Percentiles rank a stretch among this genome's conserved stretches.
phyloP scores from a whole-genome alignment of 2,329 filamentous ascomycete genomes.

The Fusarium succisae region DNA sequence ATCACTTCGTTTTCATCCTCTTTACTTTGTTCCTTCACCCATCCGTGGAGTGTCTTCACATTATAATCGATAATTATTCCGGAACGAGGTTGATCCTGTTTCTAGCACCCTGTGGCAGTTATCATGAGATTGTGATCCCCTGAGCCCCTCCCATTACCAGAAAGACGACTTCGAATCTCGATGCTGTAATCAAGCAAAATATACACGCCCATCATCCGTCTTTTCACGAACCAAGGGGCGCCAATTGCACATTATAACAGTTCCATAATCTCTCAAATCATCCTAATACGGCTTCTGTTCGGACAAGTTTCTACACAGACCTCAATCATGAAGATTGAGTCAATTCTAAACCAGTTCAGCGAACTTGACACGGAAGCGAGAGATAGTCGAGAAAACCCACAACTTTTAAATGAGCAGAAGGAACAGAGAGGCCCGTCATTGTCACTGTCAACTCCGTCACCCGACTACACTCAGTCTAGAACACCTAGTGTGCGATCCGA shows the following conservation, averaged over 20 bases:
- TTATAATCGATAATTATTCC: constrained; percentile 39
- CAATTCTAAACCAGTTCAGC: constrained; percentile 37
- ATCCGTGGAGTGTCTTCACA: constrained; percentile 11
- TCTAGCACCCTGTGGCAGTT: constrained; percentile 14
- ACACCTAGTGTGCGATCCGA: constrained; percentile 34
- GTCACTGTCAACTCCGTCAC: constrained; percentile 48
- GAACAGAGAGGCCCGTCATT: constrained; percentile 21
- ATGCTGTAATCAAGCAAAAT: constrained; percentile 19
- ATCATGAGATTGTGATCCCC: constrained; percentile 28
- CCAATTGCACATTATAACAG: neutral
- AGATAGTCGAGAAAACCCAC: constrained; percentile 11
- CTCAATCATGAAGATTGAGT: constrained; percentile 33
- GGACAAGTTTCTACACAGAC: neutral
- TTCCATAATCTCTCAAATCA: constrained; percentile 2
- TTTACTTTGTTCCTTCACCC: constrained; percentile 4
- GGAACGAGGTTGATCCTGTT: constrained; percentile 28
- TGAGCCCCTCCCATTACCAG: constrained; percentile 19
- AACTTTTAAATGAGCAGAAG: constrained; percentile 2
- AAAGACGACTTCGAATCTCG: constrained; percentile 19
- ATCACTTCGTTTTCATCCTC: constrained; percentile 18
- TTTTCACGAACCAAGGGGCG: neutral
- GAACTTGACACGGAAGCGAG: constrained; percentile 22
- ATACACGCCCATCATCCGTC: constrained; percentile 16
- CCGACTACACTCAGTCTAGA: constrained; percentile 43
- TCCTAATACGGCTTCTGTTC: constrained; percentile 7